Percentiles rank a stretch among this genome's conserved stretches.
Conservation (phyloP, 345 rosid genomes). For the Salix exigua region DNA sequence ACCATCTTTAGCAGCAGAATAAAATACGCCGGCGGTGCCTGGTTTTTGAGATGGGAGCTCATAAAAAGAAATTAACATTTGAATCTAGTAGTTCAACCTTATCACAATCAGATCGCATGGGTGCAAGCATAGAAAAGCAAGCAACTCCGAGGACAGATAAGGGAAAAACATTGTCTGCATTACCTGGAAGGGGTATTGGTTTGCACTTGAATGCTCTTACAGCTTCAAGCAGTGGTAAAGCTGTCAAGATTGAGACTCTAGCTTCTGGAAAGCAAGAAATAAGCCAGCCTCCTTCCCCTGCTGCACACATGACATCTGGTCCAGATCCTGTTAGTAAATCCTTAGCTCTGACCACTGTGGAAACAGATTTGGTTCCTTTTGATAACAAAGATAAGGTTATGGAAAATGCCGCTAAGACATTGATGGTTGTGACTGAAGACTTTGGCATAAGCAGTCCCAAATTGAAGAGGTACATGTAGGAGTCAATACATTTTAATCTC, state of each 20-base stretch:
- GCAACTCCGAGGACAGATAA: conserved; percentile 15
- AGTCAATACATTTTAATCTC: background rate
- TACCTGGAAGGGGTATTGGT: conserved; percentile 36
- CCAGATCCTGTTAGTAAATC: conserved; percentile 11
- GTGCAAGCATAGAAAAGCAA: conserved; percentile 15
- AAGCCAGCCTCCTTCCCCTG: conserved; percentile 22
- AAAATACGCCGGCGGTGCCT: conserved; percentile 56
- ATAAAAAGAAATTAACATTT: conserved; percentile 31
- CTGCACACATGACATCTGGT: conserved; percentile 11
- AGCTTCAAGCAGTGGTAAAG: conserved; percentile 25
- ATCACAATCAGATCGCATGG: conserved; percentile 25
- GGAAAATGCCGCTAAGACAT: conserved; percentile 33
- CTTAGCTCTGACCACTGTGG: conserved; percentile 22
- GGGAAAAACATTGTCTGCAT: conserved; percentile 9
- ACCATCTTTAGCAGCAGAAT: conserved; percentile 35
- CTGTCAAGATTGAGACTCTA: conserved; percentile 17
- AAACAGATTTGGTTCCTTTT: conserved; percentile 31
- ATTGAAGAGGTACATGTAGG: conserved; percentile 36
- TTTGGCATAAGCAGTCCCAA: conserved; percentile 29
- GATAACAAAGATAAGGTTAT: conserved; percentile 15
- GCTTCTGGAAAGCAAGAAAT: conserved; percentile 29
- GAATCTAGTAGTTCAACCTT: conserved; percentile 24
- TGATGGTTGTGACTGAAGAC: conserved; percentile 24
- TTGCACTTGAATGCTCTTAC: conserved; percentile 59
- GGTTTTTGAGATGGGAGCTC: conserved; percentile 47